Evolutionary conservation across 192 early-diverging fungal genomes (phyloP), one percentile per base, ranked within the genome.

Genomic region (Powellomyces hirtus): DNA sequence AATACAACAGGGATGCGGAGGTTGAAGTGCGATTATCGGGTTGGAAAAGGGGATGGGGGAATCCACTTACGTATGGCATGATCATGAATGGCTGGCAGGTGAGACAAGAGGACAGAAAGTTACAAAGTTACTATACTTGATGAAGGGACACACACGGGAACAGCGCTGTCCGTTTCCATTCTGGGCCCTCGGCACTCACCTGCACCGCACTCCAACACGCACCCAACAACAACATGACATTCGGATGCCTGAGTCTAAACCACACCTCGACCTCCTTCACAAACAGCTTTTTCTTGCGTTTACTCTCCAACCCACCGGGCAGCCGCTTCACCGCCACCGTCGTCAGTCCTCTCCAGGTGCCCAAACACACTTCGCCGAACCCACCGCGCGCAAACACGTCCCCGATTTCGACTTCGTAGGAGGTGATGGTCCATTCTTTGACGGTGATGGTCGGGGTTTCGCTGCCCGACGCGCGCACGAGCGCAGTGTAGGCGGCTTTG

Each of bases 221-320:
- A 24, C 75, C 75, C 8, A 77, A 59, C 33, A 77, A 51, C 2
- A 40, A 55, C 59, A 77, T 20, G 0, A 77, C 33, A 45, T 74
- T 57, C 24, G 73, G 73, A 42, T 74, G 69, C 11, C 62, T 30
- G 7, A 75, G 46, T 16, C 18, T 22, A 44, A 26, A 55, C 74
- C 74, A 75, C 2, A 62, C 38, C 1, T 44, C 20, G 11, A 64
- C 74, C 35, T 75, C 73, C 2, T 18, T 18, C 8, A 52, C 38
- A 30, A 62, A 71, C 26, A 11, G 20, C 36, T 42, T 31, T 45
- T 42, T 36, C 8, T 68, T 14, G 4, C 20, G 69, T 2, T 64
- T 33, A 14, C n/a, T 38, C 29, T 60, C 59, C 6, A 60, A 60
- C 13, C 49, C 64, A 1, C 16, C n/a, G 8, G 38, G 27, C n/a